A percentile compares a stretch with the other conserved stretches of the same genome.
Conservation (phyloP, 768 basidiomycete species). For the Leccinum disarticulatum region DNA sequence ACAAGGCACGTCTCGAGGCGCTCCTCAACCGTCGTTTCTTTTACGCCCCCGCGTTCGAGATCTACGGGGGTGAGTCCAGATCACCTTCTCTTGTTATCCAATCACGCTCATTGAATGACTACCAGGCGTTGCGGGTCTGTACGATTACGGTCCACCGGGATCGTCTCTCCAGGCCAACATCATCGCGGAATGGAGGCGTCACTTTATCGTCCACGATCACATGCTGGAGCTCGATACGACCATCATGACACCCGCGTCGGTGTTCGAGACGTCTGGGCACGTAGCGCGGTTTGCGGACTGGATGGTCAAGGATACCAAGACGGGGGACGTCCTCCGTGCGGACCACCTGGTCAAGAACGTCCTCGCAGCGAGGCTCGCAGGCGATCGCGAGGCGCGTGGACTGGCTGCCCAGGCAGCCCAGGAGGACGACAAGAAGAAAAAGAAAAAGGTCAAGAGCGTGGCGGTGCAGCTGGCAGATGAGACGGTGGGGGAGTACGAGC, state of each 20-base stretch:
- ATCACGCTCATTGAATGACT: not conserved
- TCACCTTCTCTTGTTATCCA: not conserved
- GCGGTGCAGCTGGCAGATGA: slow-evolving; percentile 75
- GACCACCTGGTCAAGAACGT: slow-evolving; percentile 95
- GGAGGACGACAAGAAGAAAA: slow-evolving; percentile 51
- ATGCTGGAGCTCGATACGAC: slow-evolving; percentile 99
- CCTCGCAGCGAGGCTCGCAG: slow-evolving; percentile 84
- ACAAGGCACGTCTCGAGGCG: slow-evolving; percentile 82
- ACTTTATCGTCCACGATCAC: slow-evolving; percentile 97
- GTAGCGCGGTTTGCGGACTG: slow-evolving; percentile 98
- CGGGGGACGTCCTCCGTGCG: slow-evolving; percentile 95
- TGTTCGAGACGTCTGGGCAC: slow-evolving; percentile 96
- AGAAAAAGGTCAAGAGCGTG: slow-evolving; percentile 64
- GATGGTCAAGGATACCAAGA: slow-evolving; percentile 97
- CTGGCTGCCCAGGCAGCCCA: slow-evolving; percentile 67
- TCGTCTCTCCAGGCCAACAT: slow-evolving; percentile 96
- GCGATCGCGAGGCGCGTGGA: slow-evolving; percentile 88
- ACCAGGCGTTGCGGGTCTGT: slow-evolving; percentile 91
- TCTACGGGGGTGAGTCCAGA: slow-evolving; percentile 81
- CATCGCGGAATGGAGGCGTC: slow-evolving; percentile 93
- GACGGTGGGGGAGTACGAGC: slow-evolving; percentile 75
- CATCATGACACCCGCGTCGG: slow-evolving; percentile 92
- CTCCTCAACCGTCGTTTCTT: slow-evolving; percentile 91
- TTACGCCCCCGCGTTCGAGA: slow-evolving; percentile 97
- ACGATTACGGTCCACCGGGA: slow-evolving; percentile 97